Percentiles rank a stretch among this genome's conserved stretches.
Evolutionary conservation across 75 land plant species (phyloP).

Genomic region (Selaginella tamariscina): DNA sequence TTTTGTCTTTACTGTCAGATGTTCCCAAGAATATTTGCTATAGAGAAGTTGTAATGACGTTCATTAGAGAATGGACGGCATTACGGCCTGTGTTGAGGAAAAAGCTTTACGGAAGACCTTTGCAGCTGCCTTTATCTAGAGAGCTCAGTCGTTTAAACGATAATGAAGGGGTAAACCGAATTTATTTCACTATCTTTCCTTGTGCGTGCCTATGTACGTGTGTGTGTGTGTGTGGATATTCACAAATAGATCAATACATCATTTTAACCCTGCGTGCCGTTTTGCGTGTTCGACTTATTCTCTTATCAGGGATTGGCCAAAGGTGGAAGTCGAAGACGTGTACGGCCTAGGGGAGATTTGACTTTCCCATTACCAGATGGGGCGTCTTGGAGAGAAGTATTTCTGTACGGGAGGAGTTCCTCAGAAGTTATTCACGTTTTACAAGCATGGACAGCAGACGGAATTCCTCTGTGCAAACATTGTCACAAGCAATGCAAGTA

Average conservation of each 20-base stretch:
- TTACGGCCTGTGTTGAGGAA: slow-evolving; percentile 60
- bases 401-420: slow-evolving; percentile 21
- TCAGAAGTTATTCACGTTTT: slow-evolving; percentile 38
- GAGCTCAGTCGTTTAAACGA: slow-evolving; percentile 53
- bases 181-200: too few relatives aligned
- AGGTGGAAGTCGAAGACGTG: slow-evolving; percentile 73
- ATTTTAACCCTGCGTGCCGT: too few relatives aligned
- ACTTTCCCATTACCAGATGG: slow-evolving; percentile 47
- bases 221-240: too few relatives aligned
- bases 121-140: slow-evolving; percentile 56
- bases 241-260: too few relatives aligned
- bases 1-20: too few relatives aligned
- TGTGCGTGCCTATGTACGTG: too few relatives aligned
- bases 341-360: slow-evolving; percentile 52
- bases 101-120: slow-evolving; percentile 60
- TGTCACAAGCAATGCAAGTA: slow-evolving; percentile 87
- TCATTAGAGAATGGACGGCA: slow-evolving; percentile 55
- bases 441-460: slow-evolving; percentile 56
- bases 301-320: slow-evolving; percentile 58
- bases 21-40: slow-evolving; percentile 28
- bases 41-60: slow-evolving; percentile 23
- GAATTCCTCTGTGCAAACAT: slow-evolving; percentile 81
- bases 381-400: slow-evolving; percentile 53
- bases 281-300: too few relatives aligned
- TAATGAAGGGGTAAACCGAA: slow-evolving; percentile 30